Conservation (phyloP, 1,284 basidiomycete genomes). For the Cryptococcus depauperatus region DNA sequence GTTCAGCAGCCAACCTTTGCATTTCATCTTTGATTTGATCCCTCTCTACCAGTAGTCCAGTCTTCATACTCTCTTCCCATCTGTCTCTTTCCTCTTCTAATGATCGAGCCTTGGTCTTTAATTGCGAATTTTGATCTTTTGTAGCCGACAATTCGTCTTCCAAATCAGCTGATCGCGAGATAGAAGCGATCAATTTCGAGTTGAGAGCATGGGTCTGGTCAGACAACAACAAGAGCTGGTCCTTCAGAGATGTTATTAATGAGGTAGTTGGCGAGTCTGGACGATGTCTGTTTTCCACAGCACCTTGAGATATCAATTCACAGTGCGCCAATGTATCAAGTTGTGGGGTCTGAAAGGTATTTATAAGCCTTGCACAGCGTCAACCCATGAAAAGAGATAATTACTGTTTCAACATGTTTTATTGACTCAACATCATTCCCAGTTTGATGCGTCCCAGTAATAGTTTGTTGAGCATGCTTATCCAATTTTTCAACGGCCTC, state of each 20-base stretch:
- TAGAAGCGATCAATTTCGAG: slow-evolving; percentile 81
- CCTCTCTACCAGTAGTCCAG: slow-evolving; percentile 86
- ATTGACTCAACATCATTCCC: not conserved
- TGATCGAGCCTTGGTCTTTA: slow-evolving; percentile 66
- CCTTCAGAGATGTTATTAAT: slow-evolving; percentile 65
- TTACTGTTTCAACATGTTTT: not conserved
- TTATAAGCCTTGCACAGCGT: not conserved
- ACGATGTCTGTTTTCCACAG: slow-evolving; percentile 30
- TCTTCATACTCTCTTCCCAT: slow-evolving; percentile 49
- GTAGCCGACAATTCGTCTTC: slow-evolving; percentile 77
- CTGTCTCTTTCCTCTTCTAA: slow-evolving; percentile 50
- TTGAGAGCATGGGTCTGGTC: slow-evolving; percentile 87
- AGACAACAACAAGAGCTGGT: slow-evolving; percentile 75
- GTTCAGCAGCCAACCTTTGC: slow-evolving; percentile 84
- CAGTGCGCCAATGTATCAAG: no score
- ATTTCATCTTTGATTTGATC: slow-evolving; percentile 84
- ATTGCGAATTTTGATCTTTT: slow-evolving; percentile 27
- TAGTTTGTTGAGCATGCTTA: no score
- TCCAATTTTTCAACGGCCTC: no score
- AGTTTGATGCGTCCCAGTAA: no score
- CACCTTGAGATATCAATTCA: slow-evolving; percentile 16
- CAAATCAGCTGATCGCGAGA: slow-evolving; percentile 83
- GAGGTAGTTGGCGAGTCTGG: slow-evolving; percentile 44
- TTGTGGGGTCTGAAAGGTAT: slow-evolving; percentile 8
- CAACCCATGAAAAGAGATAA: not conserved